Base-by-base conservation (phyloP, 2,329 filamentous ascomycete genomes). In the Mycosphaerelloides madeirae region DNA sequence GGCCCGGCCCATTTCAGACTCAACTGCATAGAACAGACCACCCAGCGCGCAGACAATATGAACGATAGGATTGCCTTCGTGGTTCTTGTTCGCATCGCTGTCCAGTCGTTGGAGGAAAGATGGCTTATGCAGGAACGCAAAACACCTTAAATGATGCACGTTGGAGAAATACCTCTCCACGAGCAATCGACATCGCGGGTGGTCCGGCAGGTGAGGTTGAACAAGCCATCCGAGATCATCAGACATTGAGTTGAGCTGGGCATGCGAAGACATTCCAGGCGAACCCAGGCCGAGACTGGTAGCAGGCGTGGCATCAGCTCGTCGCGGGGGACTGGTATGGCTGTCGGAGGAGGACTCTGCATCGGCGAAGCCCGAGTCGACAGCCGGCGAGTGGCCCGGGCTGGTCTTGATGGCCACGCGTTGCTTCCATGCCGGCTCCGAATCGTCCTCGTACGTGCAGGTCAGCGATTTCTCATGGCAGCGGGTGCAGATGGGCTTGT, bases 111-210 rank as follows among this genome's bases (percentile, higher is more conserved):
- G 52, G 13, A 57, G 29, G 29, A 55, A 57, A 1, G 54, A 52
- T 3, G 54, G 52, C 33, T 57, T 57, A 28, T 57, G 54, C 29
- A 57, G 19, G 39, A 57, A 57, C 6, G 52, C 54, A 29, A 55
- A 57, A 34, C 54, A 57, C 18, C 52, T 36, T 18, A 57, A 41
- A 28, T 55, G 54, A 32, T 57, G 54, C 18, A 57, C 47, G 22
- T 57, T 55, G 25, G 44, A 44, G 25, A 57, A 57, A 38, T 57
- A 57, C 9, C 50, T 44, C 42, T 57, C 54, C 3, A 55, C 53
- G 29, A 57, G 38, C 12, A 53, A 29, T 9, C 52, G 41, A 7
- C 44, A 51, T n/a, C 45, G 37, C 16, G 43, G 38, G 40, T 53
- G 51, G 33, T 55, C 48, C 13, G 54, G 54, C 2, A 57, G 41